Conservation (phyloP, 805 yeast species). For the Wickerhamiella alocasiicola region DNA sequence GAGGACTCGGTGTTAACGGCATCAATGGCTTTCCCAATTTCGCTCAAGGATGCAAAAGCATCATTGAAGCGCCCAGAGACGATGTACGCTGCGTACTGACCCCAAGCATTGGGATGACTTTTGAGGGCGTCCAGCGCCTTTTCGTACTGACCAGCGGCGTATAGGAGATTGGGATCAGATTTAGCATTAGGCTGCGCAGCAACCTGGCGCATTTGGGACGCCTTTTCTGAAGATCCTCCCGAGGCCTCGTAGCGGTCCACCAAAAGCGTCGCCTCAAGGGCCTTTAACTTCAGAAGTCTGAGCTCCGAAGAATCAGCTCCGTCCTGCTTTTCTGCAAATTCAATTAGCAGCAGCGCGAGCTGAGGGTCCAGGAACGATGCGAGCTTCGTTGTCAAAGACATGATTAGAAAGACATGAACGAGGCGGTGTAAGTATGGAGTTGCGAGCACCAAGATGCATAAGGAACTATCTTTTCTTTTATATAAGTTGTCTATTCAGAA, state of each 20-base stretch:
- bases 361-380: slow-evolving; percentile 52
- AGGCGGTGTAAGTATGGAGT: too few species aligned
- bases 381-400: slow-evolving; percentile 36
- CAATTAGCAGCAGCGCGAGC: slow-evolving; percentile 41
- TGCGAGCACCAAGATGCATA: too few species aligned
- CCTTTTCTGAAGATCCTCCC: slow-evolving; percentile 16
- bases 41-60: slow-evolving; percentile 26
- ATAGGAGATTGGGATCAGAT: slow-evolving; percentile 28
- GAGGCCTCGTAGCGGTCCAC: slow-evolving; percentile 11
- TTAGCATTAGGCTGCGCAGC: background rate
- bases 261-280: slow-evolving; percentile 10
- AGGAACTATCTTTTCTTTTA: too few species aligned
- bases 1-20: slow-evolving; percentile 25
- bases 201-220: slow-evolving; percentile 25
- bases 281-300: slow-evolving; percentile 2
- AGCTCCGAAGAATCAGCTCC: slow-evolving; percentile 14
- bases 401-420: slow-evolving; percentile 2
- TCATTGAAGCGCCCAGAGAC: slow-evolving; percentile 42
- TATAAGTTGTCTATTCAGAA: too few species aligned
- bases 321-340: slow-evolving; percentile 32
- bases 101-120: slow-evolving; percentile 34
- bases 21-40: slow-evolving; percentile 45
- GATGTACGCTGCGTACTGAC: slow-evolving; percentile 51
- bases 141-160: slow-evolving; percentile 35
- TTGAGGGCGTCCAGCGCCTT: slow-evolving; percentile 17